Conservation (phyloP, 23 red algal genomes). For the Porphyridium purpureum region DNA sequence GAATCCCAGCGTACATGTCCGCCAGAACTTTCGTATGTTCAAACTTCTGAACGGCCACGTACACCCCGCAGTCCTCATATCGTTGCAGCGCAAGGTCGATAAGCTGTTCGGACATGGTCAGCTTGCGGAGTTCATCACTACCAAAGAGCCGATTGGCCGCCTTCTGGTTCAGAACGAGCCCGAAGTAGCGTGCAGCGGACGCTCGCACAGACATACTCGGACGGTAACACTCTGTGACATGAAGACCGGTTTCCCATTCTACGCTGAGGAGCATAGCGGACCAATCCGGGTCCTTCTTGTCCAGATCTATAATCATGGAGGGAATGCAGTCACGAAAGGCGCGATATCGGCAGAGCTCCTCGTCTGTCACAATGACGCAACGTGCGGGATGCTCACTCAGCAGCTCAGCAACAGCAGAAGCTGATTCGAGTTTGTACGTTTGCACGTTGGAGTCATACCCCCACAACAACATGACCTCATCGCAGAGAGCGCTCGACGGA, state of each 20-base stretch:
- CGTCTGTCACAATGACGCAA: neutral
- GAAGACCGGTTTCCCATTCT: neutral
- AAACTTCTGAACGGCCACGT: conserved; percentile 18
- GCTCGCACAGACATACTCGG: conserved; percentile 12
- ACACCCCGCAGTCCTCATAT: conserved; percentile 1
- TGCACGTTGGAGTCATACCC: conserved; percentile 1
- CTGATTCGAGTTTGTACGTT: neutral
- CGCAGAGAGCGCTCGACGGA: neutral
- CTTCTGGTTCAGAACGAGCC: conserved; percentile 9
- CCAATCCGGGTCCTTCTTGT: conserved; percentile 1
- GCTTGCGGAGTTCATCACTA: neutral
- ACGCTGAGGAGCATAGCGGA: neutral
- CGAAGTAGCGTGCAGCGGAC: conserved; percentile 19
- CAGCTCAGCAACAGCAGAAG: no score
- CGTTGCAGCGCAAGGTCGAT: neutral
- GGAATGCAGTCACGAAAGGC: neutral
- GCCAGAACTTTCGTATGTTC: conserved; percentile 6
- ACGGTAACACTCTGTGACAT: no score
- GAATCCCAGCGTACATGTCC: conserved; percentile 9
- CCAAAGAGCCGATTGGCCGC: conserved; percentile 5
- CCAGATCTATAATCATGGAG: neutral
- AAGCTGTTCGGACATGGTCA: neutral
- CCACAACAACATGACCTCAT: neutral
- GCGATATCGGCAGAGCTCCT: neutral
- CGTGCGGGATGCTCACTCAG: neutral